Evolutionary conservation across 2,329 filamentous ascomycete species (phyloP).

Genomic region (Penicillium capsulatum): DNA sequence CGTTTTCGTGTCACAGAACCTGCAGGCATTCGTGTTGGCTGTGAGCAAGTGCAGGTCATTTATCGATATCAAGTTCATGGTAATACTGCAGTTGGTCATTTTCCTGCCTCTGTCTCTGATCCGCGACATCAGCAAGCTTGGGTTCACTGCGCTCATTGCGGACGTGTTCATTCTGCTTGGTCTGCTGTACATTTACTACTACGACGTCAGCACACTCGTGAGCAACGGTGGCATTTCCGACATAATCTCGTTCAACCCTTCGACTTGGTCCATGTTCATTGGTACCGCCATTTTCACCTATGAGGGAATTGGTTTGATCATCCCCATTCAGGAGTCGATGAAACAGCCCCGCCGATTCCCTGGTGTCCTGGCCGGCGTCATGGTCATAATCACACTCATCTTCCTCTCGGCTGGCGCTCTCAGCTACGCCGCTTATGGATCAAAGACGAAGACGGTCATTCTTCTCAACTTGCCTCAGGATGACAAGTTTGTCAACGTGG

Average conservation of each 20-base stretch:
- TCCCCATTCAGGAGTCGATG: constrained; percentile 98
- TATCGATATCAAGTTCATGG: constrained; percentile 84
- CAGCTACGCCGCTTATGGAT: constrained; percentile 94
- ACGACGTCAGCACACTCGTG: constrained; percentile 80
- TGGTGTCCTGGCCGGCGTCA: constrained; percentile 78
- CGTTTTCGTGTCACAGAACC: constrained; percentile 91
- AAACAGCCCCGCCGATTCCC: constrained; percentile 86
- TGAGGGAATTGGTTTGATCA: constrained; percentile 94
- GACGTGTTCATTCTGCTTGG: constrained; percentile 93
- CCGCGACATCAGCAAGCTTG: constrained; percentile 94
- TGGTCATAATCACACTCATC: constrained; percentile 89
- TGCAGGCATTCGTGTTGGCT: constrained; percentile 90
- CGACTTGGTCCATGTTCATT: constrained; percentile 95
- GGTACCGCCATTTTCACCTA: constrained; percentile 99
- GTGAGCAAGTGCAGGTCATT: constrained; percentile 81
- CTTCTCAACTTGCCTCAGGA: constrained; percentile 95
- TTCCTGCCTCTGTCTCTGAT: constrained; percentile 93
- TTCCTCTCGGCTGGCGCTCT: constrained; percentile 89
- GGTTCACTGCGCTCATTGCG: constrained; percentile 87
- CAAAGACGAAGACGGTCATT: constrained; percentile 91
- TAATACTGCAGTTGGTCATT: constrained; percentile 90
- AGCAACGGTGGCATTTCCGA: constrained; percentile 71
- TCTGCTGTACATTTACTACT: constrained; percentile 91
- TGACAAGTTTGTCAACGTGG: constrained; percentile 87
- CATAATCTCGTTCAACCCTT: constrained; percentile 82